Percentiles rank a stretch among this genome's conserved stretches.
Conservation (phyloP, 148 eudicot genomes). For the Cornus suecica region DNA sequence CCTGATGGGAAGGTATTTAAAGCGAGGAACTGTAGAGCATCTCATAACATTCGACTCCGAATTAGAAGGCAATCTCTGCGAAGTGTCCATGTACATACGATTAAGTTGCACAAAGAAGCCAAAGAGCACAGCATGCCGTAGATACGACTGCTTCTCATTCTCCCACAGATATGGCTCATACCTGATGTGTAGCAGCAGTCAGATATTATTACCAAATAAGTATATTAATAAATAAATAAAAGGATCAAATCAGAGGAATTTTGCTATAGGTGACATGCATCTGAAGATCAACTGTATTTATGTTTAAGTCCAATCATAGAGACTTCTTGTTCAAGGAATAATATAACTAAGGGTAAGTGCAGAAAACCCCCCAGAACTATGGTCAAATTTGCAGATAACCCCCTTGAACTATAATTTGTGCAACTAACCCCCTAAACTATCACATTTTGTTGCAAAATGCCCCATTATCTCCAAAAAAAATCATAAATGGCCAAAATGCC, state of each 20-base stretch:
- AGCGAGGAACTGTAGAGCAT: slow-evolving; percentile 89
- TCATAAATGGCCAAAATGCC: too few species aligned
- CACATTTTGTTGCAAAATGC: too few species aligned
- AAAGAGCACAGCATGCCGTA: slow-evolving; percentile 90
- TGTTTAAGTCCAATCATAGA: neutral
- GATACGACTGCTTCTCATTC: slow-evolving; percentile 90
- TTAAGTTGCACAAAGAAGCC: slow-evolving; percentile 98
- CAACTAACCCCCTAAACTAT: too few species aligned
- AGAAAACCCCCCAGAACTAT: too few species aligned
- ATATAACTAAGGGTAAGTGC: too few species aligned
- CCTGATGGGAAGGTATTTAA: slow-evolving; percentile 99
- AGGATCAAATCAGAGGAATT: neutral
- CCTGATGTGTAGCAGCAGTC: slow-evolving; percentile 32
- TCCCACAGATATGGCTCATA: slow-evolving; percentile 96
- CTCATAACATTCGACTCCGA: slow-evolving; percentile 91
- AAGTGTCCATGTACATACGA: slow-evolving; percentile 69
- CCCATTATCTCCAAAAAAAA: too few species aligned
- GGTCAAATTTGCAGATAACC: too few species aligned
- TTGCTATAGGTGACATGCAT: neutral
- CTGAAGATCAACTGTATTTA: neutral
- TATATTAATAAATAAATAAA: neutral
- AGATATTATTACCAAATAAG: neutral
- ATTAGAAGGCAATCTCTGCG: slow-evolving; percentile 72
- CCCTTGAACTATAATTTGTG: too few species aligned
- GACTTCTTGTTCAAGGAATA: slow-evolving; percentile 3